Percentiles rank a stretch among this genome's conserved stretches.
Evolutionary conservation across 768 basidiomycete species (phyloP).

Genomic region (Lactarius hengduanensis): DNA sequence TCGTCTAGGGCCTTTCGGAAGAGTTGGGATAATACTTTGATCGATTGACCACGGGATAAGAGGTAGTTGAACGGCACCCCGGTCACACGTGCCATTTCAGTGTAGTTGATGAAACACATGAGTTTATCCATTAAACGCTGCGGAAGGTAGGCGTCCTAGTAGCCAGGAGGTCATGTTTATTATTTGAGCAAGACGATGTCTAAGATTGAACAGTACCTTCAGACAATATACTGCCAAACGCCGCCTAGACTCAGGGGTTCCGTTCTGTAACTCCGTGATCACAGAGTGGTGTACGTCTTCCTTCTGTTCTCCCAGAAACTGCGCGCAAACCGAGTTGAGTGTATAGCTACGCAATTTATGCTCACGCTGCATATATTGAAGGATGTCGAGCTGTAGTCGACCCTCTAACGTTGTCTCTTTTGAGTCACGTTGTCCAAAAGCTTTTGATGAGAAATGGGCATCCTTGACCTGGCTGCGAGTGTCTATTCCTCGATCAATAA

Average conservation of each 20-base stretch:
- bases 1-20: conserved; percentile 91
- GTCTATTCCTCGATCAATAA: conserved; percentile 44
- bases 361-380: conserved; percentile 98
- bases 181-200: neutral
- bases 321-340: conserved; percentile 95
- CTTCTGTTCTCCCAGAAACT: conserved; percentile 98
- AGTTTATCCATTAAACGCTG: conserved; percentile 95
- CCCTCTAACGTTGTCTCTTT: conserved; percentile 92
- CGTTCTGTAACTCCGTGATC: conserved; percentile 97
- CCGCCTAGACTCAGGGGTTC: conserved; percentile 88
- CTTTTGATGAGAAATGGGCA: conserved; percentile 97
- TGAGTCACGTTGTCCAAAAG: conserved; percentile 95
- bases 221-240: conserved; percentile 96
- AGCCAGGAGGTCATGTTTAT: neutral
- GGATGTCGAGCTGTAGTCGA: conserved; percentile 89
- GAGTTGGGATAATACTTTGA: conserved; percentile 96
- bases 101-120: conserved; percentile 99
- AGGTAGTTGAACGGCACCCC: conserved; percentile 99
- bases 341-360: conserved; percentile 97
- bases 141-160: conserved; percentile 94
- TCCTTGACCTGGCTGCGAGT: conserved; percentile 79
- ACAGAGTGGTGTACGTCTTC: conserved; percentile 99
- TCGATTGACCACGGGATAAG: conserved; percentile 92
- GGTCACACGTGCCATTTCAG: conserved; percentile 99
- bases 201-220: conserved; percentile 57